Evolutionary conservation across 2,329 filamentous ascomycete genomes (phyloP), one percentile per base, ranked within the genome.

Genomic region (Ophiostoma pallidulum): DNA sequence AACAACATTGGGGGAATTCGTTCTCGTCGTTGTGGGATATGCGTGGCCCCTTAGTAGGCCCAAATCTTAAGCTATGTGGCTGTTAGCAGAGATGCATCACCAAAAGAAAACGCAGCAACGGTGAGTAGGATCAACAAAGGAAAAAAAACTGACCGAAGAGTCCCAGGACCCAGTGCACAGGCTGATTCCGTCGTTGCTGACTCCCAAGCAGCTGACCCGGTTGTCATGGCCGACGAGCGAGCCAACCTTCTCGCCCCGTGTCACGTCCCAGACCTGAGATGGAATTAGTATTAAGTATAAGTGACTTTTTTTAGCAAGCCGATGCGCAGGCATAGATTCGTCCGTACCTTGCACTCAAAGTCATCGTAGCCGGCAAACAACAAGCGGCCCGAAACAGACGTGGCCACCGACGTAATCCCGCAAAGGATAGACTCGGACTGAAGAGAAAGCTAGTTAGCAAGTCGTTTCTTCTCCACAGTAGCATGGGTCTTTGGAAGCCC

Each of bases 101-200:
- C 8, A 37, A 18, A n/a, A 42, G 8, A 5, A 13, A 19, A 26
- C 14, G 48, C 4, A 14, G 22, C 3, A 36, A n/a, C 29, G 16
- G 28, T 28, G 24, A 10, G 5, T 10, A 10, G 24, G 32, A 12
- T 2, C 5, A 32, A 43, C n/a, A 26, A n/a, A 19, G 33, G 8
- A 22, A 18, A 4, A 10, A 29, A 31, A 48, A 77, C 88, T 72
- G 78, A 97, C 92, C 75, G 95, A 78, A 61, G 92, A 96, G 72
- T 98, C 92, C 92, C 92, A 98, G 58, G 92, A 98, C 67, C 92
- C 92, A 62, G 92, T 98, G 79, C 92, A 97, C 72, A 98, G 76
- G 74, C 91, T 97, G 73, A 97, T 95, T 54, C 91, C 92, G 64
- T 98, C 92, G 67, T 97, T 97, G 76, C 91, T 97, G 59, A 98